Conservation (phyloP, 2,329 filamentous ascomycete genomes). For the Colletotrichum agaves region DNA sequence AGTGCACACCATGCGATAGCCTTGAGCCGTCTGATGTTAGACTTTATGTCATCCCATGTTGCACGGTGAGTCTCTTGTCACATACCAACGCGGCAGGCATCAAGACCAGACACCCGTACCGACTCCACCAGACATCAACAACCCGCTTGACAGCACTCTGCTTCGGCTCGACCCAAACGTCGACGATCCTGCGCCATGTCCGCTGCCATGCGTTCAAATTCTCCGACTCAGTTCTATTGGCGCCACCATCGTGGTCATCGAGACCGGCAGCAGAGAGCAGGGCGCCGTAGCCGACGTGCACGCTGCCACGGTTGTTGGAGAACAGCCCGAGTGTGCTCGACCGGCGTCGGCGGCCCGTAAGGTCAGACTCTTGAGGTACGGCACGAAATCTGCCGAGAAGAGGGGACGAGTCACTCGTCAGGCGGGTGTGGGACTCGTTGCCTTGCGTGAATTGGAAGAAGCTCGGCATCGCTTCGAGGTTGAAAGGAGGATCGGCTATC, state of each 20-base stretch:
- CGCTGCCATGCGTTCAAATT: constrained; percentile 49
- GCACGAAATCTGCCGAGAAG: constrained; percentile 74
- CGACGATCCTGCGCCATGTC: constrained; percentile 51
- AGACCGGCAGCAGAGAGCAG: constrained; percentile 56
- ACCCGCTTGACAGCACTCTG: constrained; percentile 67
- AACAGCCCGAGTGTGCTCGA: constrained; percentile 46
- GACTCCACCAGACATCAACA: constrained; percentile 71
- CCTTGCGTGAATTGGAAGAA: constrained; percentile 77
- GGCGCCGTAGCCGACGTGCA: constrained; percentile 67
- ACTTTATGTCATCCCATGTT: constrained; percentile 25
- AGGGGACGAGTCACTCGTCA: constrained; percentile 66
- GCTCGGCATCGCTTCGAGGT: constrained; percentile 61
- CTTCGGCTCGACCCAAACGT: constrained; percentile 71
- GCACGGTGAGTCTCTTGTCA: constrained; percentile 5
- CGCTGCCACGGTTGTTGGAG: constrained; percentile 57
- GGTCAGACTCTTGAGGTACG: constrained; percentile 59
- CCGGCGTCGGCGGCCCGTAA: constrained; percentile 42
- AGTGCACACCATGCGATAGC: constrained; percentile 73
- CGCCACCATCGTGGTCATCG: constrained; percentile 44
- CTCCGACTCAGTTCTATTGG: constrained; percentile 47
- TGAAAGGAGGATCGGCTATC: constrained; percentile 28
- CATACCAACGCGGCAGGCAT: constrained; percentile 70
- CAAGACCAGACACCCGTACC: constrained; percentile 69
- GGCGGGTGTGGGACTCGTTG: constrained; percentile 65
- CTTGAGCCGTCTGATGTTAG: constrained; percentile 46